Conservation (phyloP, 2,329 filamentous ascomycete genomes). For the Monosporascus sp. region DNA sequence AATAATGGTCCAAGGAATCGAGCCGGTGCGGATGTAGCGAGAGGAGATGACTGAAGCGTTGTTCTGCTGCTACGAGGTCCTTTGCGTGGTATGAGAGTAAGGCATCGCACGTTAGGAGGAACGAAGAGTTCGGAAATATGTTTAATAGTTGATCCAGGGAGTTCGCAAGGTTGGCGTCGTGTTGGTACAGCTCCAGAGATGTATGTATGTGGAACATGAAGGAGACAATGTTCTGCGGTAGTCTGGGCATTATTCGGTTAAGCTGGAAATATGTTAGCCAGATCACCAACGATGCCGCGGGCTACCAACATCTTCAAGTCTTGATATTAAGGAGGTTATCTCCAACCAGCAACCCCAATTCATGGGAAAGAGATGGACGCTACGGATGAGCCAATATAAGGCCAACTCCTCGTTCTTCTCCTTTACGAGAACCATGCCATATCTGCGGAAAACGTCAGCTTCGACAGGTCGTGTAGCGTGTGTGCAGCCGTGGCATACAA, state of each 20-base stretch:
- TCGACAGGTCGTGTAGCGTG: background rate
- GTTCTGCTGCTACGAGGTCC: conserved; percentile 62
- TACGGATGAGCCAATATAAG: conserved; percentile 79
- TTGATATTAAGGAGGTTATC: conserved; percentile 72
- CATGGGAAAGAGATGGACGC: conserved; percentile 84
- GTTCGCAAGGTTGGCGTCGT: conserved; percentile 66
- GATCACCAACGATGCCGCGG: background rate
- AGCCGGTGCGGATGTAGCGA: conserved; percentile 70
- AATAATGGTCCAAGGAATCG: conserved; percentile 91
- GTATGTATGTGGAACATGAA: conserved; percentile 92
- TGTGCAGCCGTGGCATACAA: conserved; percentile 38
- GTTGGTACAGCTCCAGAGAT: conserved; percentile 87
- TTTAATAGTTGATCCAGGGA: conserved; percentile 70
- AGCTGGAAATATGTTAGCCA: conserved; percentile 46
- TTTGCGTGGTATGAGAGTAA: conserved; percentile 88
- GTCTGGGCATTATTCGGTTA: conserved; percentile 61
- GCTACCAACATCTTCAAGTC: conserved; percentile 69
- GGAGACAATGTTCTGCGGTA: conserved; percentile 87
- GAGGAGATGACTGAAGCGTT: conserved; percentile 71
- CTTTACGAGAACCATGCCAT: conserved; percentile 84
- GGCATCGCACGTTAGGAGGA: conserved; percentile 84
- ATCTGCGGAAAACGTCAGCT: conserved; percentile 38
- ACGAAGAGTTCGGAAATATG: conserved; percentile 85
- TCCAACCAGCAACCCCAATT: conserved; percentile 98
- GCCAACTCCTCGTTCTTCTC: conserved; percentile 85